These are phyloP conservation scores for Primulina eburnea DNA, from an alignment of 257 asterid genomes.

Conservation along the genomic window DNA sequence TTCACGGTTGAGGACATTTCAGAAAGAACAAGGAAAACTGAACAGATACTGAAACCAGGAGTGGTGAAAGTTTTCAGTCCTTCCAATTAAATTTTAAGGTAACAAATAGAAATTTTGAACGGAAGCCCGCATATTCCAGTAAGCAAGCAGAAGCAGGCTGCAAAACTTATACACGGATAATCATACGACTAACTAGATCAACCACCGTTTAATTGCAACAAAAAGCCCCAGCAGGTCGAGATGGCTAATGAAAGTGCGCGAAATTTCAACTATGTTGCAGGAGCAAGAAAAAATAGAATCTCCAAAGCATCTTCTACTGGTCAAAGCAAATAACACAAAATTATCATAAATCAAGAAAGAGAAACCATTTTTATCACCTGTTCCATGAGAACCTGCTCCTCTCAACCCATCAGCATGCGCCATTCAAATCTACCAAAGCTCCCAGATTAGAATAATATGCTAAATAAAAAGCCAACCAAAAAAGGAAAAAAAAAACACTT, in stretches of 20 bases:
- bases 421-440: slow-evolving; percentile 32
- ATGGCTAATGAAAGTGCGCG: background rate
- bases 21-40: background rate
- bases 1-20: background rate
- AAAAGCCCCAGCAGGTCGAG: background rate
- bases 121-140: background rate
- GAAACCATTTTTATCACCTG: slow-evolving; percentile 36
- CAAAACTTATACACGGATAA: background rate
- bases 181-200: background rate
- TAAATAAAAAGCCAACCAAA: background rate
- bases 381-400: slow-evolving; percentile 37
- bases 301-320: background rate
- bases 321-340: background rate
- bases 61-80: too few species aligned
- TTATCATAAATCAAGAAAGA: slow-evolving; percentile 27
- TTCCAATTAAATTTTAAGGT: background rate
- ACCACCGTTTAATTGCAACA: background rate
- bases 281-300: background rate
- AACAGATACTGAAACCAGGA: background rate
- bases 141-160: background rate
- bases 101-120: background rate
- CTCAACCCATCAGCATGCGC: slow-evolving; percentile 43
- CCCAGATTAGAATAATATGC: slow-evolving; percentile 13
- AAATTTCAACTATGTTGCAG: background rate
- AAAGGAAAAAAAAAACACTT: background rate